These are phyloP conservation scores for Plasmodium coatneyi DNA, from an alignment of 169 alveolate species.

Conservation along the genomic window DNA sequence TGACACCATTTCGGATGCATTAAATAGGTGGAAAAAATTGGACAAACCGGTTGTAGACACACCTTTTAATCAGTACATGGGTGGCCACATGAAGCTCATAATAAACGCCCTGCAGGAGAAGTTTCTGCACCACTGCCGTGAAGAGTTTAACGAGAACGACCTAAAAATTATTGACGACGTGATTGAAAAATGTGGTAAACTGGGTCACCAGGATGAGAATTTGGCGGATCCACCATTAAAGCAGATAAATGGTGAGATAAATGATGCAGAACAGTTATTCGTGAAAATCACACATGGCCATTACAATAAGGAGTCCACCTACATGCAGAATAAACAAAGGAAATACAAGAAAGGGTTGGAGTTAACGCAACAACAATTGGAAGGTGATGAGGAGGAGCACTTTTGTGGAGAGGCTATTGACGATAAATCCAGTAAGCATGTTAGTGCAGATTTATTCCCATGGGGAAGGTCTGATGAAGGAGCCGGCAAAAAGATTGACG, in stretches of 20 bases:
- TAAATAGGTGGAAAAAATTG: slow-evolving; percentile 64
- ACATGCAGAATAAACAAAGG: slow-evolving; percentile 18
- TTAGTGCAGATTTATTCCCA: neutral
- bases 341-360: slow-evolving; percentile 2
- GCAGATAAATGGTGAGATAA: neutral
- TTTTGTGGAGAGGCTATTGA: neutral
- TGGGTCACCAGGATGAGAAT: neutral
- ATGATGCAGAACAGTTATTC: neutral
- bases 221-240: neutral
- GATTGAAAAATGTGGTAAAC: slow-evolving; percentile 5
- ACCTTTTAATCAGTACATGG: slow-evolving; percentile 34
- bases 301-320: neutral
- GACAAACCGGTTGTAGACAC: slow-evolving; percentile 1
- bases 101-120: slow-evolving; percentile 23
- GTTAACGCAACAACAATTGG: neutral
- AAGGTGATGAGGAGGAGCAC: neutral
- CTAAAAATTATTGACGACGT: slow-evolving; percentile 47
- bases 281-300: neutral
- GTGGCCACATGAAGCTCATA: slow-evolving; percentile 3
- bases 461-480: neutral
- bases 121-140: slow-evolving; percentile 14
- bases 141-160: slow-evolving; percentile 30
- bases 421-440: neutral
- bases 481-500: neutral
- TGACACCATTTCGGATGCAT: slow-evolving; percentile 71